phyloP scores from a whole-genome alignment of 2,329 filamentous ascomycete species.

The Gnomoniopsis sp. region DNA sequence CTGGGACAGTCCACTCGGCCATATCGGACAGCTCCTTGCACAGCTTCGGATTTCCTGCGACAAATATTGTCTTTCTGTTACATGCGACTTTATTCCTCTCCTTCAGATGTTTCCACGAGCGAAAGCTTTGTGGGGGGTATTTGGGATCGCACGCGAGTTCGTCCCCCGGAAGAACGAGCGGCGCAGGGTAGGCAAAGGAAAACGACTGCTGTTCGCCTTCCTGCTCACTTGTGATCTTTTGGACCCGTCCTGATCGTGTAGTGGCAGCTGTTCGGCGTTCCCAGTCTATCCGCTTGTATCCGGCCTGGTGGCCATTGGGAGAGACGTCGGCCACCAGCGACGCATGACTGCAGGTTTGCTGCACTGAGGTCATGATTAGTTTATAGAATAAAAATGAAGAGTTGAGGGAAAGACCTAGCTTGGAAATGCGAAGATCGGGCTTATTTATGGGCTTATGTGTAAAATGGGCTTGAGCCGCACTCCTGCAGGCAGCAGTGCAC shows the following conservation, averaged over 20 bases:
- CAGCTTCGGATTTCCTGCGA: conserved; percentile 44
- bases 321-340: conserved; percentile 28
- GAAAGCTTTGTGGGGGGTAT: conserved; percentile 48
- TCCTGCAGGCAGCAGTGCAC: too few relatives aligned
- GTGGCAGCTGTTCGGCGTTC: conserved; percentile 27
- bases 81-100: conserved; percentile 47
- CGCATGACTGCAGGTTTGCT: background rate
- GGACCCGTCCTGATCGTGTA: conserved; percentile 25
- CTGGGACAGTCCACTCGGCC: conserved; percentile 37
- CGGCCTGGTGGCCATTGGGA: conserved; percentile 25
- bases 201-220: conserved; percentile 20
- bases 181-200: conserved; percentile 48
- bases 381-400: background rate
- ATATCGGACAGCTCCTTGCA: conserved; percentile 34
- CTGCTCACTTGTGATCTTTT: conserved; percentile 1
- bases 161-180: conserved; percentile 58
- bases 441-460: too few relatives aligned
- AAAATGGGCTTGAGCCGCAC: too few relatives aligned
- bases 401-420: background rate
- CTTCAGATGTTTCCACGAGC: conserved; percentile 44
- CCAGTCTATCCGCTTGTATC: conserved; percentile 27
- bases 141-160: conserved; percentile 53
- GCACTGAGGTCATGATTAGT: background rate
- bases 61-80: conserved; percentile 48
- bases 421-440: background rate